These are phyloP conservation scores for Saccharomycopsis javanensis DNA, from an alignment of 805 yeast species.

Conservation along the genomic window DNA sequence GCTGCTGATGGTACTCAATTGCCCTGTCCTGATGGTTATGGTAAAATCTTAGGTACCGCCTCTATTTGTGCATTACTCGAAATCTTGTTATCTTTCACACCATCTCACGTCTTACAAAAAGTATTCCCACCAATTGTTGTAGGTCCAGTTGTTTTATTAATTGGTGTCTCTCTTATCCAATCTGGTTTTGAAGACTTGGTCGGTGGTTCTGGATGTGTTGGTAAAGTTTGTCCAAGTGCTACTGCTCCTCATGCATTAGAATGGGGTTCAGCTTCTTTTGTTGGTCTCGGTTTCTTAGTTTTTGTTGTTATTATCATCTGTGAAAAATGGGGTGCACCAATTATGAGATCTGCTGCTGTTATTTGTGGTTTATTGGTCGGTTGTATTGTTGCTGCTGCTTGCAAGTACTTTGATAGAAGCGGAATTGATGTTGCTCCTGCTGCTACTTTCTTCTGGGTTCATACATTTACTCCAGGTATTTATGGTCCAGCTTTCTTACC, in stretches of 20 bases:
- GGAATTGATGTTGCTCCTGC: conserved; percentile 64
- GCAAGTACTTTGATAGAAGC: conserved; percentile 61
- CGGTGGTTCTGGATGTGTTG: conserved; percentile 71
- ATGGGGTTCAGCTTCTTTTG: conserved; percentile 82
- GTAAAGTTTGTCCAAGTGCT: conserved; percentile 36
- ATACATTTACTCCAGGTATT: conserved; percentile 64
- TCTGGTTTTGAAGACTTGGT: conserved; percentile 78
- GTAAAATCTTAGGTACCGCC: conserved; percentile 78
- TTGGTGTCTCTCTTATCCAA: conserved; percentile 61
- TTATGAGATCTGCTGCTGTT: conserved; percentile 91
- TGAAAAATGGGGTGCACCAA: conserved; percentile 88
- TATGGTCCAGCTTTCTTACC: conserved; percentile 86
- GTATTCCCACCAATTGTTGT: conserved; percentile 86
- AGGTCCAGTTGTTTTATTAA: conserved; percentile 83
- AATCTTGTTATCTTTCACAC: conserved; percentile 63
- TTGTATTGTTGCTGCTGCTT: conserved; percentile 86
- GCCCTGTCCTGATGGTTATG: conserved; percentile 87
- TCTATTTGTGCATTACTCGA: conserved; percentile 67
- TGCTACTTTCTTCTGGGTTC: conserved; percentile 80
- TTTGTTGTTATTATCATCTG: conserved; percentile 61
- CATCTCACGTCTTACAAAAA: conserved; percentile 59
- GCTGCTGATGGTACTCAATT: conserved; percentile 54
- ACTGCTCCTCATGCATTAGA: conserved; percentile 47
- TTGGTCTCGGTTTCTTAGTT: conserved; percentile 83
- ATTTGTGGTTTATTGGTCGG: conserved; percentile 78